Base-by-base conservation (phyloP, 768 basidiomycete species). In the Lanmaoa rubissima region DNA sequence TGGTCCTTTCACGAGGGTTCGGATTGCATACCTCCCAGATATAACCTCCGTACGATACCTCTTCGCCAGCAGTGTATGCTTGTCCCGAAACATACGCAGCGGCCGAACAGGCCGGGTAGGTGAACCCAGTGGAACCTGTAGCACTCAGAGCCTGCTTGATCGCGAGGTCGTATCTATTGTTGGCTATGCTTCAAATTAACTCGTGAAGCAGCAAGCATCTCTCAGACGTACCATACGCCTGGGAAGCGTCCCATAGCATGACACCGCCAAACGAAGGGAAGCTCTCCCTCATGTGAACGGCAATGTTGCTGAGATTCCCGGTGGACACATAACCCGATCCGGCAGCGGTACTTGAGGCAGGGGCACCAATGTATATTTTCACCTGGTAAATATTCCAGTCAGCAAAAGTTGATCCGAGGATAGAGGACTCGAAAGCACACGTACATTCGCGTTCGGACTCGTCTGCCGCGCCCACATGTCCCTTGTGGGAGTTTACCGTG, bases 91-190 rank as follows among this genome's bases (percentile, higher is more conserved):
- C 73, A 62, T 71, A 88, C 0, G 82, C 77, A 17, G 82, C 74
- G 11, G 85, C 82, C 40, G 79, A 76, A 65, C 85, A 88, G 49
- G 80, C 60, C 16, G 85, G 84, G 70, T 77, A 87, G 3, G 80
- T 82, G 69, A 88, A 88, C 9, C 86, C 85, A 17, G 82, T 83
- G n/a, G 85, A 84, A 46, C 86, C 85, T 36, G 85, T 82, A 14
- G 81, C 80, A 14, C 72, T 69, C 38, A 88, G 74, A 28, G 81
- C 77, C 55, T 79, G 78, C 72, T 89, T 88, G 57, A 87, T 81
- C 7, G 78, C 81, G 16, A 78, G 66, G 62, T 87, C 84, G 60
- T 79, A 88, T 31, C 82, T 79, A 55, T 75, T 71, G 64, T 88
- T 88, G 31, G 75, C 86, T 76, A 48, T 10, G n/a, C 21, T 54